Evolutionary conservation across 345 rosid genomes (phyloP).

Genomic region (Erodium maritimum): DNA sequence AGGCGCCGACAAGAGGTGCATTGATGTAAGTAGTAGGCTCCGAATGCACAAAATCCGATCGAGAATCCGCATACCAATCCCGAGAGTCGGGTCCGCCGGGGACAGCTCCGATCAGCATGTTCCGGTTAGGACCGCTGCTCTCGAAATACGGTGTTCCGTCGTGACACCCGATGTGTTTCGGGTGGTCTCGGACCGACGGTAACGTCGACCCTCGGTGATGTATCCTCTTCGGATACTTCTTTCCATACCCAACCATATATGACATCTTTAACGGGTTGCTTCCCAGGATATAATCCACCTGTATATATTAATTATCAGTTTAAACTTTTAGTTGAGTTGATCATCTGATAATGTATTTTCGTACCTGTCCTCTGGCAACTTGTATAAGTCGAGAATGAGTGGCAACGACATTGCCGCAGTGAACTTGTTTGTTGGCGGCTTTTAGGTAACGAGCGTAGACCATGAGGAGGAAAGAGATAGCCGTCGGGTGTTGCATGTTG

Average conservation of each 20-base stretch:
- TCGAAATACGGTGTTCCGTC: slow-evolving; percentile 34
- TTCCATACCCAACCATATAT: slow-evolving; percentile 79
- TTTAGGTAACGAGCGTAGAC: slow-evolving; percentile 32
- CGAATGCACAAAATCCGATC: slow-evolving; percentile 22
- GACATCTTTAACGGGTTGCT: slow-evolving; percentile 64
- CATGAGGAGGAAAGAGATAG: slow-evolving; percentile 35
- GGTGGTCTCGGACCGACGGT: slow-evolving; percentile 39
- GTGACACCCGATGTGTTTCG: slow-evolving; percentile 27
- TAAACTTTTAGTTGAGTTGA: too few species aligned
- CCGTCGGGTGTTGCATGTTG: slow-evolving; percentile 41
- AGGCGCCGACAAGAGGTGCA: slow-evolving; percentile 50
- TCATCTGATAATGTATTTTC: too few species aligned
- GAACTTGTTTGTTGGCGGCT: slow-evolving; percentile 2
- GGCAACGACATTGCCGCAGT: slow-evolving; percentile 23
- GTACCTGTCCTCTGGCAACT: slow-evolving; percentile 38
- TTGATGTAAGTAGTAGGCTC: slow-evolving; percentile 59
- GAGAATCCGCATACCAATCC: slow-evolving; percentile 36
- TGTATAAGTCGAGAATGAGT: slow-evolving; percentile 21
- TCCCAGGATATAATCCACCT: slow-evolving; percentile 79
- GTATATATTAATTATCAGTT: too few species aligned
- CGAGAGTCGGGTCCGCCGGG: slow-evolving; percentile 62
- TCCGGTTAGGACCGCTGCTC: slow-evolving; percentile 36
- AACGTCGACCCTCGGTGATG: slow-evolving; percentile 70
- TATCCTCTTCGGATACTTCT: slow-evolving; percentile 43
- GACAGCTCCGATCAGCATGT: slow-evolving; percentile 57